Percentiles rank a stretch among this genome's conserved stretches.
Evolutionary conservation across 2,329 filamentous ascomycete genomes (phyloP).

Genomic region (Cladosporium sp.): DNA sequence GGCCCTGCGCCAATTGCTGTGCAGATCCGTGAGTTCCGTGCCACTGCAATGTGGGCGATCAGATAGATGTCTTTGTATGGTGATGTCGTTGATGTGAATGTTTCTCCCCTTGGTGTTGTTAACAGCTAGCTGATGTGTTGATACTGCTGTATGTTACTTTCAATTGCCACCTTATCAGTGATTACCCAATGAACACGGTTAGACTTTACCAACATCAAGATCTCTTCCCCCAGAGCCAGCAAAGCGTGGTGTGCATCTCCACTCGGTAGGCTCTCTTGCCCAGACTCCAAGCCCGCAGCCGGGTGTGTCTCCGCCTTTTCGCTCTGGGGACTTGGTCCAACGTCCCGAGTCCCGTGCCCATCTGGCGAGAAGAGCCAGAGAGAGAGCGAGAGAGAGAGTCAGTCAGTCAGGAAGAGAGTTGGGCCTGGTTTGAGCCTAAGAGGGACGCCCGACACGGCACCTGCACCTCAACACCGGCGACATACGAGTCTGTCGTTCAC

Average conservation of each 20-base stretch:
- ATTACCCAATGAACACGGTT: not conserved
- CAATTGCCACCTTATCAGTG: not conserved
- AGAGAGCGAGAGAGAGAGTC: not conserved
- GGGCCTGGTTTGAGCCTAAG: not conserved
- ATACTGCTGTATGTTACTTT: not conserved
- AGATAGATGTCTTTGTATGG: not conserved
- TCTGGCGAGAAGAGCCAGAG: no score
- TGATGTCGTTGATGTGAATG: not conserved
- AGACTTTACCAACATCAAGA: not conserved
- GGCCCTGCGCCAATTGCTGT: conserved; percentile 2
- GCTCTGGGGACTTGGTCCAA: not conserved
- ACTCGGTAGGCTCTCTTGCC: not conserved
- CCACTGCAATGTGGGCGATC: not conserved
- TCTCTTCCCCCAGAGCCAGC: not conserved
- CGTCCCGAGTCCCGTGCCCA: conserved; percentile 2
- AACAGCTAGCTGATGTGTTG: not conserved
- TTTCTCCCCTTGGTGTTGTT: not conserved
- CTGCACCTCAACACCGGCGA: not conserved
- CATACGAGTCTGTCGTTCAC: not conserved
- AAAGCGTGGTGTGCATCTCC: not conserved
- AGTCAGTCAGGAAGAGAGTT: not conserved
- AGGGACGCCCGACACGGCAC: not conserved
- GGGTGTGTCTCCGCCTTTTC: conserved; percentile 4
- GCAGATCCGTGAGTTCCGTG: conserved; percentile 14
- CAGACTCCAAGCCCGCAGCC: not conserved